Conservation (phyloP, 2,329 filamentous ascomycete species). For the Arthroderma sp. region DNA sequence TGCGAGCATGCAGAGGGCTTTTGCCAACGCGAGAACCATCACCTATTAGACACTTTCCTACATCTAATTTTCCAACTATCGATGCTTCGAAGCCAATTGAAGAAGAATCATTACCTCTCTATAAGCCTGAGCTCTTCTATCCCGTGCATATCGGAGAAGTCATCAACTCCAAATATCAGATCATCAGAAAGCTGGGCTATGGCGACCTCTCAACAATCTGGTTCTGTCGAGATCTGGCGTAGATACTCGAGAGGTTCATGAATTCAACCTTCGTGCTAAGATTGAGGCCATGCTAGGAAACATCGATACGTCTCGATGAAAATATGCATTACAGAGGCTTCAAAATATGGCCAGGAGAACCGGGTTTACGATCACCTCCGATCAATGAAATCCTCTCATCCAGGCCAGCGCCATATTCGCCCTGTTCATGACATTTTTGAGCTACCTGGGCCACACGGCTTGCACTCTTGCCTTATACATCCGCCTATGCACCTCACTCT, state of each 20-base stretch:
- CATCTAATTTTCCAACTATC: too few species aligned
- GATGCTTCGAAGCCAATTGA: slow-evolving; percentile 6
- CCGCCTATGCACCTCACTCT: slow-evolving; percentile 3
- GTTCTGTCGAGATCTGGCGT: slow-evolving; percentile 12
- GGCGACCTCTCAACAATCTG: slow-evolving; percentile 18
- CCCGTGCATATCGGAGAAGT: slow-evolving; percentile 11
- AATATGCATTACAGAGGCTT: too few species aligned
- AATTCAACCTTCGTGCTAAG: background rate
- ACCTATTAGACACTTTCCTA: too few species aligned
- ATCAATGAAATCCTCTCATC: too few species aligned
- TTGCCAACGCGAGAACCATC: too few species aligned
- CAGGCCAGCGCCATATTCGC: background rate
- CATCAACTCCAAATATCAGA: slow-evolving; percentile 14
- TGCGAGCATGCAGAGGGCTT: too few species aligned
- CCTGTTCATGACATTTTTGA: background rate
- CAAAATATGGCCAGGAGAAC: too few species aligned
- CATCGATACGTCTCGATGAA: too few species aligned
- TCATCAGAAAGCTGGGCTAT: slow-evolving; percentile 17
- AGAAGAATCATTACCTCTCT: slow-evolving; percentile 12
- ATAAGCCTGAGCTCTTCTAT: slow-evolving; percentile 12
- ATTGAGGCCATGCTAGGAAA: background rate
- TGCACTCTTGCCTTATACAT: background rate
- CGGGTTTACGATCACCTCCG: too few species aligned
- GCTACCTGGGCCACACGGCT: background rate
- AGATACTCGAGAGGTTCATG: background rate